Base-by-base conservation (phyloP, 192 early-diverging fungal genomes). In the Coemansia sp. region DNA sequence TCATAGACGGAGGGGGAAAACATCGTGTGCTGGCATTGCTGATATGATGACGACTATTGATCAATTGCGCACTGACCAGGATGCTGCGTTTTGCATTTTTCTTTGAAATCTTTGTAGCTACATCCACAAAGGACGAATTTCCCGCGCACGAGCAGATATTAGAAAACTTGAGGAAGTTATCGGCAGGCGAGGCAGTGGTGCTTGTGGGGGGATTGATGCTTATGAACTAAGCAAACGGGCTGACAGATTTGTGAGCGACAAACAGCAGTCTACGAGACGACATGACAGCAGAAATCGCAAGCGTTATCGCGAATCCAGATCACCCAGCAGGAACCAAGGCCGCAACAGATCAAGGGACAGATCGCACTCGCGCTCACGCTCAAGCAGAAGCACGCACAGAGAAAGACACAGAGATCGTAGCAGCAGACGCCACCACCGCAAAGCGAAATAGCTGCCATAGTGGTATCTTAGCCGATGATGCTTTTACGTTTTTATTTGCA, bases 101-200 rank as follows among this genome's bases (percentile, higher is more conserved):
- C 47, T 16, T n/a, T 49, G 3, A 32, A 32, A n/a, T 1, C n/a
- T 19, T 42, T 47, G 37, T 68, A 68, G 67, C 39, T 42, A 61
- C 41, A 68, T 68, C 37, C 49, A 19, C 13, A 41, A 19, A 12
- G 60, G 39, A 3, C 67, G 26, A 8, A 16, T 68, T 41, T 45
- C 58, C 16, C 41, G 41, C 21, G 67, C 67, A 32, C 8, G 18
- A 19, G 15, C 21, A 15, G 67, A 69, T 54, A 69, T 69, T 52
- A 54, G 21, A 9, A 47, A 32, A 8, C 22, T 69, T 22, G 47
- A 32, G 41, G 18, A 21, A 12, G 13, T 69, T 6, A 40, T 36
- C 7, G 47, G 11, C 46, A 32, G 18, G 39, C 5, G 10, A 55
- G 60, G 37, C 39, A 8, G 48, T 21, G 22, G 32, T 56, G 8